Conservation (phyloP, 2,329 filamentous ascomycete species). For the Botrytis tulipae region DNA sequence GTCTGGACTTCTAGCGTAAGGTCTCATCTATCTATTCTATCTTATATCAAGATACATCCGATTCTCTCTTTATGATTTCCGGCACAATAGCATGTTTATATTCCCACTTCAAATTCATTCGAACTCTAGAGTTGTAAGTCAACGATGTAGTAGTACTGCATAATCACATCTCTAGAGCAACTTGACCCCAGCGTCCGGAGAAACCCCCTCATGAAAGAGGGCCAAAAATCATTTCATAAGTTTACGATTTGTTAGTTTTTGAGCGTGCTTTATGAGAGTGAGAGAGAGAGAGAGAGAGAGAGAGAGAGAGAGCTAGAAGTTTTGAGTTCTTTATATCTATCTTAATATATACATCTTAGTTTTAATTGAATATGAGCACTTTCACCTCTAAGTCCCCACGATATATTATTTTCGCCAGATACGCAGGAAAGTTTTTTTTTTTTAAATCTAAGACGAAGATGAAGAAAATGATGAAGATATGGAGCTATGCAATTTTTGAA, state of each 20-base stretch:
- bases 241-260: background rate
- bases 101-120: too few relatives aligned
- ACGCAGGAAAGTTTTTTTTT: background rate
- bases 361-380: background rate
- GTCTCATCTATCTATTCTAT: too few relatives aligned
- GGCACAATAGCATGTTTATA: too few relatives aligned
- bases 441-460: background rate
- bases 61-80: too few relatives aligned
- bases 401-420: background rate
- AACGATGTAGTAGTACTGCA: background rate
- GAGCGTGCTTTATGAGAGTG: background rate
- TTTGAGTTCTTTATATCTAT: background rate
- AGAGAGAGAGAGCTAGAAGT: too few relatives aligned
- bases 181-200: background rate
- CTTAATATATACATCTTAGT: background rate
- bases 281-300: too few relatives aligned
- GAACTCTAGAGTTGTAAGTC: too few relatives aligned
- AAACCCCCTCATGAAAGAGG: too few relatives aligned
- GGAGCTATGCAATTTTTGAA: fast-evolving
- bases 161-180: background rate
- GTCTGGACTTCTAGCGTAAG: too few relatives aligned
- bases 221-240: background rate
- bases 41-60: too few relatives aligned
- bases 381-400: background rate
- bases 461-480: fast-evolving